Conservation (phyloP, 208 protist species). For the Trichomonas gallinae region DNA sequence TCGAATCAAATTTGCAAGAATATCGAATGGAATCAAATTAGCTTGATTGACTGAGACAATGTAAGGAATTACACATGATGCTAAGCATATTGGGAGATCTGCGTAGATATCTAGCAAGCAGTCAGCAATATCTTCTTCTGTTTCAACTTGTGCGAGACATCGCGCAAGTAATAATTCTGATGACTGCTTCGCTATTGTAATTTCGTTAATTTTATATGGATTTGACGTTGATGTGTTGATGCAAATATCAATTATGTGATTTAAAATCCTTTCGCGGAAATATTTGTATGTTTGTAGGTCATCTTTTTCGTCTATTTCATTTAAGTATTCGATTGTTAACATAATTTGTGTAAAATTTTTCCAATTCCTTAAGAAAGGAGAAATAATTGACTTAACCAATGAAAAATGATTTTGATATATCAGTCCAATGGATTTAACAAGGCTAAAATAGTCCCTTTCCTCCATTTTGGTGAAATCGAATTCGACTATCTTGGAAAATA, state of each 20-base stretch:
- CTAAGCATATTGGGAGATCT: not conserved
- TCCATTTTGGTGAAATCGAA: not conserved
- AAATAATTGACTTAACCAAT: not conserved
- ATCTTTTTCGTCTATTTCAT: not conserved
- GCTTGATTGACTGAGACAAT: not conserved
- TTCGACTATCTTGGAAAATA: not conserved
- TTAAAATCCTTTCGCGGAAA: not conserved
- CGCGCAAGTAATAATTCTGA: not conserved
- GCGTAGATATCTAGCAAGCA: not conserved
- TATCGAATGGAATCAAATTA: not conserved
- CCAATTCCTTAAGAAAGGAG: not conserved
- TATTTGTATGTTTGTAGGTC: not conserved
- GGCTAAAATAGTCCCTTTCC: not conserved
- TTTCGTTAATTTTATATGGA: not conserved
- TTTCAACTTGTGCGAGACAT: not conserved
- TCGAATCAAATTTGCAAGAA: not conserved
- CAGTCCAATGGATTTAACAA: not conserved
- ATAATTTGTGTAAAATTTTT: not conserved
- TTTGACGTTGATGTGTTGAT: not conserved
- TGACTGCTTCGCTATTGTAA: not conserved
- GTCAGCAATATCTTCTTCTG: not conserved
- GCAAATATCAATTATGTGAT: not conserved
- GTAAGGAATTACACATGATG: not conserved
- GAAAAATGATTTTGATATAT: not conserved
- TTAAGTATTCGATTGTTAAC: not conserved